phyloP scores from a whole-genome alignment of 176 grass and related monocot species.

The Cymbopogon citratus region DNA sequence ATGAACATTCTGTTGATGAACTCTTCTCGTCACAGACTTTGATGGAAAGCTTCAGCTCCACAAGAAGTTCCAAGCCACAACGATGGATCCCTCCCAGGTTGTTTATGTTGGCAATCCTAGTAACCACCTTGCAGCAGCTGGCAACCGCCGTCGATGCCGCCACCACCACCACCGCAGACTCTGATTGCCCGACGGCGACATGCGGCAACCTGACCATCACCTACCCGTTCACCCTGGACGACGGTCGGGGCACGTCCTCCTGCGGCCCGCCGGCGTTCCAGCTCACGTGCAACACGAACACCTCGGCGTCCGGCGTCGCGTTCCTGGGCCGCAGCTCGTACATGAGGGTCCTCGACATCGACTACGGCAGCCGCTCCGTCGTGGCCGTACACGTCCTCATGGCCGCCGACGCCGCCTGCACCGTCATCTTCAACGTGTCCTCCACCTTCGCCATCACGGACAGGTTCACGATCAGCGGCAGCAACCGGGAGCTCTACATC shows the following conservation, averaged over 20 bases:
- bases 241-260: background rate
- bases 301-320: background rate
- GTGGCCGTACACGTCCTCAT: conserved; percentile 24
- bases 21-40: background rate
- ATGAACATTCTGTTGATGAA: no score
- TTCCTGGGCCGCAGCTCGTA: conserved; percentile 21
- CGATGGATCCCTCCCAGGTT: conserved; percentile 17
- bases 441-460: conserved; percentile 6
- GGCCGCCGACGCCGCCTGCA: background rate
- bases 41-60: background rate
- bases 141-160: background rate
- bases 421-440: conserved; percentile 34
- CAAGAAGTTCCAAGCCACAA: background rate
- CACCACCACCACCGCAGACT: background rate
- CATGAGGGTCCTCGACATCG: conserved; percentile 14
- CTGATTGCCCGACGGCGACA: conserved; percentile 11
- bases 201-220: conserved; percentile 42
- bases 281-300: conserved; percentile 4
- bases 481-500: conserved; percentile 29
- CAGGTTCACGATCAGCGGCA: conserved; percentile 20
- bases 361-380: conserved; percentile 30
- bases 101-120: conserved; percentile 14
- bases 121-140: conserved; percentile 9
- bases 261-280: conserved; percentile 36
- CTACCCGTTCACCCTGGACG: conserved; percentile 36